phyloP scores from a whole-genome alignment of 1,284 basidiomycete species.

The Pseudozyma flocculosa region DNA sequence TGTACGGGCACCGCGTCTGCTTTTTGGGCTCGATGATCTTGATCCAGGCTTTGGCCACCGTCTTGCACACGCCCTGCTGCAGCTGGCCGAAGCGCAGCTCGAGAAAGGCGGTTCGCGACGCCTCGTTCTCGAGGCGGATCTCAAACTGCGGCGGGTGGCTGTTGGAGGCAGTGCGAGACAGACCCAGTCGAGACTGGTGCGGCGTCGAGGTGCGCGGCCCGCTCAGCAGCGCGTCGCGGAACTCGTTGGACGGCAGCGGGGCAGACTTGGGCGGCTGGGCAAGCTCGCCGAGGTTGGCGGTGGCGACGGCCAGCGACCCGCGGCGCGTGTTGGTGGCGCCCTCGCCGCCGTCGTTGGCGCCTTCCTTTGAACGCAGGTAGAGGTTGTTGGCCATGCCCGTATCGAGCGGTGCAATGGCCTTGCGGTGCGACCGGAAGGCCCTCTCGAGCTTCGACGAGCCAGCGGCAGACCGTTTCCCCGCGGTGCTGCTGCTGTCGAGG shows the following conservation, averaged over 20 bases:
- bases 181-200: background rate
- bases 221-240: background rate
- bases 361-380: constrained; percentile 9
- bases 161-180: background rate
- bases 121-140: constrained; percentile 16
- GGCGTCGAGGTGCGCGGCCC: constrained; percentile 12
- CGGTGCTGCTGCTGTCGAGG: background rate
- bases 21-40: constrained; percentile 64
- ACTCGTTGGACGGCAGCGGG: constrained; percentile 13
- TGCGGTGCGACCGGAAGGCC: background rate
- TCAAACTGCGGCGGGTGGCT: constrained; percentile 5
- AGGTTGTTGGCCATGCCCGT: constrained; percentile 30
- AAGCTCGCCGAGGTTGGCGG: background rate
- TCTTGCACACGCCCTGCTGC: constrained; percentile 63
- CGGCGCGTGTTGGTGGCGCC: too few relatives aligned
- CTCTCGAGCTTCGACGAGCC: background rate
- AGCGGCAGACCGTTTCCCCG: background rate
- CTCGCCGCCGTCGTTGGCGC: too few relatives aligned
- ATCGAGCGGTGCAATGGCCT: constrained; percentile 26
- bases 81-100: constrained; percentile 58
- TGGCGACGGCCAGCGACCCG: background rate
- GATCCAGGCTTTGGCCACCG: constrained; percentile 62
- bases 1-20: constrained; percentile 63
- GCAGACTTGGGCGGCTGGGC: constrained; percentile 26
- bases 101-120: constrained; percentile 48